phyloP scores from a whole-genome alignment of 1,139 yeast species.

The Suhomyces chickasaworum region DNA sequence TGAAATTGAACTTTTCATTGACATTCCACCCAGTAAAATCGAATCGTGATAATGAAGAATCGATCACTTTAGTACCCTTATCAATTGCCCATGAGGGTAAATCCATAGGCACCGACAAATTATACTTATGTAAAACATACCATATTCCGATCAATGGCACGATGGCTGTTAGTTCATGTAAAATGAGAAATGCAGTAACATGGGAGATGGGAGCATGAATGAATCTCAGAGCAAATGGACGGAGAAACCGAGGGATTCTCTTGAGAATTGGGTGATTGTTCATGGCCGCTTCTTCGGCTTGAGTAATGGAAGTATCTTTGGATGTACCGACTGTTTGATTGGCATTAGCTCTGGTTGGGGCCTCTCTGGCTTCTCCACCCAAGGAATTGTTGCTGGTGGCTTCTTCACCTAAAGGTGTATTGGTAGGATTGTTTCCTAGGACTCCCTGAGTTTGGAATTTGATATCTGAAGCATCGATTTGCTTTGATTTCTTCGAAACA shows the following conservation, averaged over 20 bases:
- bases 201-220: slow-evolving; percentile 67
- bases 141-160: slow-evolving; percentile 77
- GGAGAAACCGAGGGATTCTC: slow-evolving; percentile 50
- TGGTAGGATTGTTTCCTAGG: background rate
- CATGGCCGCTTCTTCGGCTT: background rate
- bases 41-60: slow-evolving; percentile 40
- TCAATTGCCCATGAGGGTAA: slow-evolving; percentile 67
- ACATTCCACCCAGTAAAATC: slow-evolving; percentile 41
- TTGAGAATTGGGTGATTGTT: slow-evolving; percentile 36
- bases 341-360: too few relatives aligned
- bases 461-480: background rate
- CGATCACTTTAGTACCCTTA: slow-evolving; percentile 62
- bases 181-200: slow-evolving; percentile 68
- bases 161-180: slow-evolving; percentile 88
- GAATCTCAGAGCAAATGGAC: slow-evolving; percentile 52
- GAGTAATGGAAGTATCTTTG: background rate
- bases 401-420: too few relatives aligned
- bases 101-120: slow-evolving; percentile 48
- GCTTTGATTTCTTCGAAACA: background rate
- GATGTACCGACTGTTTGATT: background rate
- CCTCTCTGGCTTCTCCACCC: too few relatives aligned
- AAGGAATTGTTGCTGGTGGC: background rate
- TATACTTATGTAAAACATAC: slow-evolving; percentile 65
- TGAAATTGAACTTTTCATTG: slow-evolving; percentile 56
- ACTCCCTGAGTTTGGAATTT: too few relatives aligned